Base-by-base conservation (phyloP, 106 monocot species). In the Narthecium ossifragum region DNA sequence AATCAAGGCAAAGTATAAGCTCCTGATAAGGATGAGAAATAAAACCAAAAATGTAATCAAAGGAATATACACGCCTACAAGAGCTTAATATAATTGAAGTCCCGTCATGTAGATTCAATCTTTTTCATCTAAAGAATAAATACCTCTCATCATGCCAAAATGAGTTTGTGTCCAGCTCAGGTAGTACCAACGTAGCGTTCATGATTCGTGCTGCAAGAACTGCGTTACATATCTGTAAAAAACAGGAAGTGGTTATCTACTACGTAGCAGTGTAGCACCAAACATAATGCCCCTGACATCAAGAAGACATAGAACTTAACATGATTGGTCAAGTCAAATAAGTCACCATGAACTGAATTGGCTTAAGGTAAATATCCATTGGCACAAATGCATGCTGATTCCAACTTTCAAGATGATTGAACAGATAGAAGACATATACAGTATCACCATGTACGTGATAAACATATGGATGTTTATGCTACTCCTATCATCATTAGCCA, bases 101-200 rank as follows among this genome's bases (percentile, higher is more conserved):
- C n/a, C n/a, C n/a, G n/a, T n/a, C n/a, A n/a, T n/a, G n/a, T 43
- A 43, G 18, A 43, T 43, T 18, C 43, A 10, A 18, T 17, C 0
- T 33, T 18, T 52, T 38, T 12, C 29, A 65, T 26, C 46, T 17
- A 4, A 30, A 53, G 28, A 30, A 40, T 17, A 24, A 26, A 34
- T 87, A 98, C 91, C 87, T 91, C 60, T 87, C 84, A 81, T 98
- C 90, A 67, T 69, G 86, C 98, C 91, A 98, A 70, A 81, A 98
- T 32, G 86, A 84, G 65, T 91, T 88, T 53, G 98, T 74, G 56
- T 98, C 98, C 64, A 98, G 79, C 48, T 98, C 87, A 46, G 98
- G 98, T 46, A 98, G 70, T 30, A 98, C 87, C 18, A 98, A 51
- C 37, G 98, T 98, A 46, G 98, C 98, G 76, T 98, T 98, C 98